Evolutionary conservation across 352 stramenopile genomes (phyloP), one percentile per base, ranked within the genome.

Genomic region (Phytophthora chlamydospora): DNA sequence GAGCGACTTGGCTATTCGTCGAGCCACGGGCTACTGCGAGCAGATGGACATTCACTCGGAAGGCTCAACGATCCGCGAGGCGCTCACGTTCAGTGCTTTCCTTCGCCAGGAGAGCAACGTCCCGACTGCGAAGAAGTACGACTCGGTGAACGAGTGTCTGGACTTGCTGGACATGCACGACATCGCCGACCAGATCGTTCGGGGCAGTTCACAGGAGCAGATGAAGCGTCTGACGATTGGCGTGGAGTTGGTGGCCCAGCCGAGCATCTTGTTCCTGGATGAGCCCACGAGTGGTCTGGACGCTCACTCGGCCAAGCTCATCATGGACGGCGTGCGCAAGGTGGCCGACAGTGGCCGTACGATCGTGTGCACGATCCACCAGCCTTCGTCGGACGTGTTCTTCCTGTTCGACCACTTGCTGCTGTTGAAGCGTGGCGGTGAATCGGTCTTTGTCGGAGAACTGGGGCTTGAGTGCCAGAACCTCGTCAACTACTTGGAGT

Each of bases 341-440:
- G 75, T 95, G 41, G 84, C 85, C 14, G 65, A 66, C 42, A 72
- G 73, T 13, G 84, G 86, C 6, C 58, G 71, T 11, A 89, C 76
- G 6, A 76, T 97, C 16, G 66, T 96, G 1, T 95, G 91, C 33
- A 96, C 86, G 13, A 97, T 97, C 62, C 90, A 97, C 62, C 90
- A 97, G 66, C 90, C 88, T 9, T 80, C 74, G 14, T 81, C 80
- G 1, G 76, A 94, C 34, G 78, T 96, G 6, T 95, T 96, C 24
- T 78, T 83, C 24, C 77, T 84, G 35, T 94, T 96, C 66, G 84
- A 96, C 68, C 69, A 79, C 40, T 41, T 94, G 9, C 71, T 95
- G 39, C 59, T 96, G 10, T 56, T 96, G 21, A 71, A 81, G 42
- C 58, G 58, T 21, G 75, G 75, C 31, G 74, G 76, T 27, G 29